Evolutionary conservation across 2,329 filamentous ascomycete species (phyloP), one percentile per base, ranked within the genome.

Genomic region (Epichloe sibirici): DNA sequence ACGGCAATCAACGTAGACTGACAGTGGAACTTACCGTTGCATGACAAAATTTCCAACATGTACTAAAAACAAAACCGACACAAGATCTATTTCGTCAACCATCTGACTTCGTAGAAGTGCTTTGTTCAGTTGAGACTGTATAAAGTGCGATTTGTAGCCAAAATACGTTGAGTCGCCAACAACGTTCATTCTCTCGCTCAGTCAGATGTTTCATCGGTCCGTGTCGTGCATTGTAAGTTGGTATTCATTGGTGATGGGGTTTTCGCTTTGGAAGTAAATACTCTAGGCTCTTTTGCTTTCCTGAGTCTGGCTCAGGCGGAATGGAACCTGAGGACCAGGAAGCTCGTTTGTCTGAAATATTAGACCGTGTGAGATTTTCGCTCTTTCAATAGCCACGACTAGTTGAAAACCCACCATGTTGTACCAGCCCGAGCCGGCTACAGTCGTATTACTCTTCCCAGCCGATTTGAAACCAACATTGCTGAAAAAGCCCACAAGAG

Each of bases 341-440:
- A 54, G 45, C 6, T 54, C 42, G 12, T 51, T n/a, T 34, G 45
- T 44, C 53, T 55, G 21, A 1, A 15, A 34, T n/a, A 21, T 11
- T 4, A 38, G 17, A 15, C 1, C 15, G 17, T 12, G 23, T 45
- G 23, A 52, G 49, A 43, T 28, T 25, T 12, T 23, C 21, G 34
- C 37, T 46, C 34, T 12, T n/a, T 11, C 7, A 17, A 38, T 15
- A 15, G 21, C 8, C 3, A 37, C 44, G 25, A 28, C 17, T 23
- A 13, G 35, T 12, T 9, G 8, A 7, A 38, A 55, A 46, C 74
- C 66, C 66, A 90, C 86, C 87, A 95, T 82, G 65, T 93, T 83
- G 59, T 81, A 76, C 89, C 90, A 95, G 17, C 81, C 83, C 35
- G 88, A 87, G 39, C 88, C 88, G 21, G 83, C 86, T 69, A 89